phyloP scores from a whole-genome alignment of 2,329 filamentous ascomycete genomes.

The Pseudonectria foliicola region DNA sequence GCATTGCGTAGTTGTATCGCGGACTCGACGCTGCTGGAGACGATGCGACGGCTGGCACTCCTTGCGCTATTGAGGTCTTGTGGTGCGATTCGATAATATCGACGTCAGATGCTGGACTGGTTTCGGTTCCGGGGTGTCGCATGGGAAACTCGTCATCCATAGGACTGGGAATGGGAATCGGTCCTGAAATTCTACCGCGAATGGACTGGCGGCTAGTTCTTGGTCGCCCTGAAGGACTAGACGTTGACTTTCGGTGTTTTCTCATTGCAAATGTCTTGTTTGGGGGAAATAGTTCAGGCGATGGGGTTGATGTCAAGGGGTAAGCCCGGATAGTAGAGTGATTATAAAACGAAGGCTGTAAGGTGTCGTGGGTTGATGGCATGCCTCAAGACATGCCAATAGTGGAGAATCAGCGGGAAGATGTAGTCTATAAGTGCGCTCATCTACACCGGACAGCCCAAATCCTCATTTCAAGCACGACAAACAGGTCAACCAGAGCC shows the following conservation, averaged over 20 bases:
- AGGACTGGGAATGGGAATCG: constrained; percentile 47
- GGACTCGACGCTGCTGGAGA: constrained; percentile 12
- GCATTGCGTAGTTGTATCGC: constrained; percentile 1
- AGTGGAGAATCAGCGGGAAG: constrained; percentile 10
- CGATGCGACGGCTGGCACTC: constrained; percentile 7
- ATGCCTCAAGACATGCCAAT: constrained; percentile 17
- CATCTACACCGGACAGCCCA: constrained; percentile 20
- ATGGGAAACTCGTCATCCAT: constrained; percentile 50
- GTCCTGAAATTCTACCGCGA: constrained; percentile 54
- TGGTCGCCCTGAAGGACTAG: constrained; percentile 26
- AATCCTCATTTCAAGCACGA: constrained; percentile 14
- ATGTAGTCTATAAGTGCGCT: constrained; percentile 17
- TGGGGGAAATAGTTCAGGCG: constrained; percentile 1
- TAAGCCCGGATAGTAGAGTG: neutral
- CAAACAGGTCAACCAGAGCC: constrained; percentile 4
- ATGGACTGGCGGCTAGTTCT: constrained; percentile 37
- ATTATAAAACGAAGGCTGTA: constrained; percentile 8
- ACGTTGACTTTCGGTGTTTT: constrained; percentile 38
- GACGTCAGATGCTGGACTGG: constrained; percentile 25
- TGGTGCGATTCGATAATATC: constrained; percentile 16
- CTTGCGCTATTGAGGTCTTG: constrained; percentile 6
- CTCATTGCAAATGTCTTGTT: constrained; percentile 26
- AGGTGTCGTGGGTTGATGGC: constrained; percentile 5
- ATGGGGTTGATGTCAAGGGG: neutral
- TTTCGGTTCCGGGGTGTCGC: constrained; percentile 33